Base-by-base conservation (phyloP, 805 yeast species). In the Nakazawaea ernobii region DNA sequence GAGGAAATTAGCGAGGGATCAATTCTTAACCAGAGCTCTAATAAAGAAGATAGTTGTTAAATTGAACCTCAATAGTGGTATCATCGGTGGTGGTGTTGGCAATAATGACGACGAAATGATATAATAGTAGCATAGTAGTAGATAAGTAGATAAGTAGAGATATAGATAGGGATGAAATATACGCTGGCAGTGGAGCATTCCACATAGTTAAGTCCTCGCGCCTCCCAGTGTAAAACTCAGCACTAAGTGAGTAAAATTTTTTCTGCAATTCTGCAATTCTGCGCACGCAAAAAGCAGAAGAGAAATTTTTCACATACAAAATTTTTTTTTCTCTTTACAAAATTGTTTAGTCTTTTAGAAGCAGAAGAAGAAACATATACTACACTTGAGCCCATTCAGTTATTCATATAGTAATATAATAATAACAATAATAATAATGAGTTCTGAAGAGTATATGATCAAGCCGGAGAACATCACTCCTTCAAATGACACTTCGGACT, bases 391-490 rank as follows among this genome's bases (percentile, higher is more conserved):
- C 24, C 24, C 24, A 20, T 20, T 30, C 33, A 30, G 33, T 15
- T 15, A 4, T 33, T 15, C 3, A 14, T 33, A n/a, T 33, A 13
- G 8, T n/a, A n/a, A 14, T 8, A 7, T 13, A 13, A 33, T 33
- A 33, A 17, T 33, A 33, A 15, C 14, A 20, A 9, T 28, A 6
- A 9, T n/a, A 14, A 32, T 10, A 15, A 82, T 82, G 86, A 74
- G 84, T 52, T 82, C 73, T 55, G 75, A 77, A 59, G 88, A 83
- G 60, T 82, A 71, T 64, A 75, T 84, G 68, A 91, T 91, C 71
- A 89, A 88, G 77, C 98, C 98, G 51, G 95, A 88, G 67, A 73
- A 76, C 56, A 77, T 81, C 54, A 77, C 83, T 50, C 86, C 96
- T 36, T 71, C 91, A 35, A 81, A 82, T 56, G 94, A 91, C 69